Evolutionary conservation across 768 basidiomycete genomes (phyloP), one percentile per base, ranked within the genome.

Genomic region (Russula sp.): DNA sequence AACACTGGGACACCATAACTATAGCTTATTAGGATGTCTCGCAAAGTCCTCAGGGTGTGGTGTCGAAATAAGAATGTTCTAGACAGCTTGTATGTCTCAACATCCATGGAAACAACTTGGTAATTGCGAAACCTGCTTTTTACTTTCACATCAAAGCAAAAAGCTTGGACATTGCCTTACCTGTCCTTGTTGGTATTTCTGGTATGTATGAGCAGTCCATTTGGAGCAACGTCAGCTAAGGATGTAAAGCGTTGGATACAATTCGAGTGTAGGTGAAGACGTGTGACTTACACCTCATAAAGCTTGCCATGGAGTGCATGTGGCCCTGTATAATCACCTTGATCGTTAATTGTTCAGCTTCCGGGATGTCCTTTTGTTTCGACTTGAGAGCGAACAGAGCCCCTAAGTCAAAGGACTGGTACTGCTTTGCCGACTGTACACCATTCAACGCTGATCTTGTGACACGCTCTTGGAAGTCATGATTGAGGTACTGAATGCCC

Each of bases 51-150:
- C 27, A 82, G 68, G 1, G 84, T 74, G 20, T 79, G 80, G 67
- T 79, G 85, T 47, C 80, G 78, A 42, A 77, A 75, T 47, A 88
- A 70, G 66, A 84, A 88, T 47, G 79, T 77, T 54, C 73, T 73
- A 66, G 84, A 80, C 0, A 64, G 69, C 0, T 68, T 61, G 62
- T 78, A 80, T 0, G 79, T 80, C 16, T 68, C 68, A 6, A 76
- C 71, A 57, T 84, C 77, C 69, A 87, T 75, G 2, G 79, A 77
- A 13, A 71, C 65, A 3, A 87, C 72, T 55, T 75, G 70, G 62
- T 80, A 87, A 1, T 64, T 65, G 13, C 84, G 79, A 13, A 72
- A 64, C 40, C 80, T 82, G 62, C 37, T 37, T 55, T 40, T 40
- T 31, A 16, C 18, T 32, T 35, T 62, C 6, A 57, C 34, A 14